Conservation (phyloP, 2,329 filamentous ascomycete genomes). For the Exophiala lecanii-corni region DNA sequence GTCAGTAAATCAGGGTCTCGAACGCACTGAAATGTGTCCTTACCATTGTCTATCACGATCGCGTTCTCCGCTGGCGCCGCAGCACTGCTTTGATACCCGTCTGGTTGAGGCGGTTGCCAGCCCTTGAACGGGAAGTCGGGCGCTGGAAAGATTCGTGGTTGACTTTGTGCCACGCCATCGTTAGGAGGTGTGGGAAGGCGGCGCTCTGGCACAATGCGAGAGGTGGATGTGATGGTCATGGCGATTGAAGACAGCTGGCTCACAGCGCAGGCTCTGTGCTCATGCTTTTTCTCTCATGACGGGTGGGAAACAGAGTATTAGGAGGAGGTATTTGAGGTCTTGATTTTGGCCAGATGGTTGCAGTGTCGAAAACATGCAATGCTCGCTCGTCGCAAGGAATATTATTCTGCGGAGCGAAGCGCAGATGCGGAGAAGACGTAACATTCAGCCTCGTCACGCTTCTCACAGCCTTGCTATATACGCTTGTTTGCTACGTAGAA, state of each 20-base stretch:
- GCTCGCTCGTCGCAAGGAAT: too few relatives aligned
- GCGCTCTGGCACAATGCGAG: conserved; percentile 35
- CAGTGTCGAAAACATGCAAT: too few relatives aligned
- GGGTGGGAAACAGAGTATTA: neutral
- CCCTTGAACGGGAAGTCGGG: conserved; percentile 59
- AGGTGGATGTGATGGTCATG: conserved; percentile 43
- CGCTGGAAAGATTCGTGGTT: conserved; percentile 49
- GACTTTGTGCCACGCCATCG: conserved; percentile 50
- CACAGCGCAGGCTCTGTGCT: too few relatives aligned
- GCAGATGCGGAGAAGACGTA: too few relatives aligned
- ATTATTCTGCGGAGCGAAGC: too few relatives aligned
- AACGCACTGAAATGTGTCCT: conserved; percentile 2
- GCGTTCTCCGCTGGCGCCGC: conserved; percentile 58
- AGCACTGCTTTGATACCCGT: conserved; percentile 68
- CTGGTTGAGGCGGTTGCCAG: conserved; percentile 53
- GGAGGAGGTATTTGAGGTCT: neutral
- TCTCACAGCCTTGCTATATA: too few relatives aligned
- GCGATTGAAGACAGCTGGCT: too few relatives aligned
- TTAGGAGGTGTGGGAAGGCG: conserved; percentile 39
- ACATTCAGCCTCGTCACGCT: too few relatives aligned
- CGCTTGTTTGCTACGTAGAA: too few relatives aligned
- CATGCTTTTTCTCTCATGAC: too few relatives aligned
- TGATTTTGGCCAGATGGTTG: neutral
- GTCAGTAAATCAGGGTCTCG: conserved; percentile 1
- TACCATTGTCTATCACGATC: conserved; percentile 98